Conservation (phyloP, 1,284 basidiomycete genomes). For the Ceraceosorus guamensis region DNA sequence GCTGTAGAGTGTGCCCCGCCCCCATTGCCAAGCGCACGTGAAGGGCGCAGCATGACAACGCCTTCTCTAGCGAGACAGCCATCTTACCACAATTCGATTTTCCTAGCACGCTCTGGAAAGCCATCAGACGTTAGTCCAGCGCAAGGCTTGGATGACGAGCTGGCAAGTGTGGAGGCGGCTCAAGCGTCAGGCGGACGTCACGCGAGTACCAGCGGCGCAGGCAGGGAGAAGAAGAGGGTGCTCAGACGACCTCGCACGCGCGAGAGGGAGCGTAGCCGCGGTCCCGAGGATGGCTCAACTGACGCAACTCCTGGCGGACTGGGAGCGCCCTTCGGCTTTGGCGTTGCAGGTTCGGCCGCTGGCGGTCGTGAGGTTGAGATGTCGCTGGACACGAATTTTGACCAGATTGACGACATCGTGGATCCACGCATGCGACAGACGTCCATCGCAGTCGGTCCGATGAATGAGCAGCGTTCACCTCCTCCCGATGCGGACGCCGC, state of each 20-base stretch:
- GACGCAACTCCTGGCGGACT: neutral
- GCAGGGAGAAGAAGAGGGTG: neutral
- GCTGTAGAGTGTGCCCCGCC: no score
- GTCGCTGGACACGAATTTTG: slow-evolving; percentile 68
- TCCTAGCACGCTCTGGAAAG: neutral
- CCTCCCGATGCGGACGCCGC: neutral
- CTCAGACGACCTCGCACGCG: neutral
- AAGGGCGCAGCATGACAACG: no score
- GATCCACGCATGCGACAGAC: slow-evolving; percentile 50
- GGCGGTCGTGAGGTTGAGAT: slow-evolving; percentile 37
- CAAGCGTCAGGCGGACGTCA: no score
- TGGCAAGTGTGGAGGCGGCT: neutral
- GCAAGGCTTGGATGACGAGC: neutral
- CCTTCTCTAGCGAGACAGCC: no score
- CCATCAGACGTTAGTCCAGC: neutral
- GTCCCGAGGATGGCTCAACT: neutral
- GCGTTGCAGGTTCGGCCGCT: no score
- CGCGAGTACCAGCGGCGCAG: neutral
- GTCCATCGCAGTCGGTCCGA: slow-evolving; percentile 9
- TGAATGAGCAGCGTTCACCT: slow-evolving; percentile 13
- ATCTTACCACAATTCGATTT: no score
- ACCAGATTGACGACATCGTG: slow-evolving; percentile 76
- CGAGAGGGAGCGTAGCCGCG: neutral
- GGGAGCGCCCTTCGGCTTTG: neutral
- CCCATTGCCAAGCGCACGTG: no score